A percentile compares a stretch with the other conserved stretches of the same genome.
Evolutionary conservation across 306 rosid species (phyloP).

Genomic region (Styphnolobium japonicum): DNA sequence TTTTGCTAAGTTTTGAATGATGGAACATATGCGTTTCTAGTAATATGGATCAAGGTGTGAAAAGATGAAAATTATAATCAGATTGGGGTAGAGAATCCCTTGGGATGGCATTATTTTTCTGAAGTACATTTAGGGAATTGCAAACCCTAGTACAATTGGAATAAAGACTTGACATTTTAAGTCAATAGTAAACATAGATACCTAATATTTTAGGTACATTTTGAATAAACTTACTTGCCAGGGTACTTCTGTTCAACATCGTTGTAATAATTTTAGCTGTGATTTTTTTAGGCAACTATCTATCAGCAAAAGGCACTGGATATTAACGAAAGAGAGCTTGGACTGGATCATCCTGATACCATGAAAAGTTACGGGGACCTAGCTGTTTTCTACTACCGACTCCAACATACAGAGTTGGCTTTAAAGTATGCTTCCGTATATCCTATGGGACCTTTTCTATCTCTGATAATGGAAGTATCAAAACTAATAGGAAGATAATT

Average conservation of each 20-base stretch:
- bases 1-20: background rate
- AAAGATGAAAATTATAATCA: background rate
- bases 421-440: conserved; percentile 63
- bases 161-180: background rate
- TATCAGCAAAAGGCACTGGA: conserved; percentile 98
- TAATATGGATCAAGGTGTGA: background rate
- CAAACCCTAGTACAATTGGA: background rate
- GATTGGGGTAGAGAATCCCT: background rate
- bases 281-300: conserved; percentile 76
- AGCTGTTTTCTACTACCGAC: conserved; percentile 97
- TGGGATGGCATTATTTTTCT: background rate
- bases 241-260: conserved; percentile 1
- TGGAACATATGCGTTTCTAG: background rate
- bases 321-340: conserved; percentile 96
- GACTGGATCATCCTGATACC: conserved; percentile 99
- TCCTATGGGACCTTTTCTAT: conserved; percentile 18
- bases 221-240: background rate
- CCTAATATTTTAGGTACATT: background rate
- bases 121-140: background rate
- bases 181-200: background rate
- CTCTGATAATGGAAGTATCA: background rate
- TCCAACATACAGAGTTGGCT: conserved; percentile 96
- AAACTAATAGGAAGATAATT: background rate
- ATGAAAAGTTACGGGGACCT: conserved; percentile 99
- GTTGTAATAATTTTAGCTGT: conserved; percentile 11